These are phyloP conservation scores for Sesbania bispinosa DNA, from an alignment of 306 rosid species.

Conservation along the genomic window DNA sequence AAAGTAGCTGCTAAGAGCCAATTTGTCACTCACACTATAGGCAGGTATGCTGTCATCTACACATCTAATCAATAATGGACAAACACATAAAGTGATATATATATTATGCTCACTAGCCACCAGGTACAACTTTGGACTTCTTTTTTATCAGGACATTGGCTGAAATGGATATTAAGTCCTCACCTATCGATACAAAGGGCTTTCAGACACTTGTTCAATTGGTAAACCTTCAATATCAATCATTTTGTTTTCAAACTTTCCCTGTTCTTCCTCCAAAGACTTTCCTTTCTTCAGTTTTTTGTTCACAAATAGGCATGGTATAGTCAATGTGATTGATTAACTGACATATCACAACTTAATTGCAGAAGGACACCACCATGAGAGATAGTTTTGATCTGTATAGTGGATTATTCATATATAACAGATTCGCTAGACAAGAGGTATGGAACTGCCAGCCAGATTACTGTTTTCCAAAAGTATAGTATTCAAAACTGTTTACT, in stretches of 20 bases:
- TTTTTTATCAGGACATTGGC: conserved; percentile 46
- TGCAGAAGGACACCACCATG: conserved; percentile 54
- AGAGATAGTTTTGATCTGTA: conserved; percentile 51
- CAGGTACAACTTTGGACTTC: not conserved
- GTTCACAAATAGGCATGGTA: not conserved
- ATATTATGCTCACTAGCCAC: not conserved
- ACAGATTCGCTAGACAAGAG: conserved; percentile 67
- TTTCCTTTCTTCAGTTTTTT: not conserved
- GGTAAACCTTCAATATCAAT: conserved; percentile 35
- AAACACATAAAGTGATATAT: not conserved
- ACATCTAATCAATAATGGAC: not conserved
- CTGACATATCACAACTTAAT: not conserved
- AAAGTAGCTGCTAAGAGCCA: conserved; percentile 61
- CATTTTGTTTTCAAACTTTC: not conserved
- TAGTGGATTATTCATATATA: conserved; percentile 44
- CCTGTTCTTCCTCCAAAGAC: too few species aligned
- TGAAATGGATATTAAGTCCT: conserved; percentile 48
- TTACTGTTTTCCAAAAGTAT: not conserved
- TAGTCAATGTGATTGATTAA: not conserved
- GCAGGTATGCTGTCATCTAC: conserved; percentile 40
- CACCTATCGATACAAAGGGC: conserved; percentile 54
- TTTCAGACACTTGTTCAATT: conserved; percentile 49
- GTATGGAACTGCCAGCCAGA: conserved; percentile 24
- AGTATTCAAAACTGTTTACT: too few species aligned
- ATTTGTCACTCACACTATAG: conserved; percentile 62